A percentile compares a stretch with the other conserved stretches of the same genome.
phyloP scores from a whole-genome alignment of 2,329 filamentous ascomycete species.

The Cylindrodendrum hubeiense region DNA sequence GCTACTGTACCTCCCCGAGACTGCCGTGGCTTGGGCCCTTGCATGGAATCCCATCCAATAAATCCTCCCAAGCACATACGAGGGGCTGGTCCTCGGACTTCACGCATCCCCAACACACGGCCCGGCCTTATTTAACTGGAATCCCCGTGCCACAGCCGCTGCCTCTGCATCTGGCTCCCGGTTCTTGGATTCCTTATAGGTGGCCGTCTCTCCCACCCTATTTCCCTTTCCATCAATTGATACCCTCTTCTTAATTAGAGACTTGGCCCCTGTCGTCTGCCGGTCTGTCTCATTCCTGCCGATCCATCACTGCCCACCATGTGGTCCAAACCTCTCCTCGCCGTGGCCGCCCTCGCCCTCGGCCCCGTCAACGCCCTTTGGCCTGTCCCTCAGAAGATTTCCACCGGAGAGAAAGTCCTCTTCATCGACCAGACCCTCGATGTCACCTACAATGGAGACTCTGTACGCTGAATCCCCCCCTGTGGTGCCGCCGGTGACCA shows the following conservation, averaged over 20 bases:
- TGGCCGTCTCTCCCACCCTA: background rate
- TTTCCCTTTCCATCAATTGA: background rate
- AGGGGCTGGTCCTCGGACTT: slow-evolving; percentile 16
- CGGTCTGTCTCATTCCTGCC: background rate
- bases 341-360: slow-evolving; percentile 55
- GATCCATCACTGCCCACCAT: slow-evolving; percentile 32
- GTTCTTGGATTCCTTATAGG: slow-evolving; percentile 11
- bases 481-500: slow-evolving; percentile 41
- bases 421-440: slow-evolving; percentile 65
- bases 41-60: slow-evolving; percentile 23
- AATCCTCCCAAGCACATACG: slow-evolving; percentile 14
- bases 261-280: background rate
- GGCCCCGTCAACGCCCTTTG: slow-evolving; percentile 65
- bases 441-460: slow-evolving; percentile 70
- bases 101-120: slow-evolving; percentile 31
- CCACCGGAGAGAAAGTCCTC: slow-evolving; percentile 64
- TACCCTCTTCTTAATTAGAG: background rate
- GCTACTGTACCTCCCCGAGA: slow-evolving; percentile 6
- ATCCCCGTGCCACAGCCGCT: slow-evolving; percentile 14
- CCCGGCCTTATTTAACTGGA: slow-evolving; percentile 39
- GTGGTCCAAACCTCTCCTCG: slow-evolving; percentile 50
- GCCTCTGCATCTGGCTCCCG: slow-evolving; percentile 28
- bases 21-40: slow-evolving; percentile 24
- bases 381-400: slow-evolving; percentile 66
- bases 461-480: slow-evolving; percentile 62